phyloP scores from a whole-genome alignment of 2,329 filamentous ascomycete genomes.

The Alternaria triticina region DNA sequence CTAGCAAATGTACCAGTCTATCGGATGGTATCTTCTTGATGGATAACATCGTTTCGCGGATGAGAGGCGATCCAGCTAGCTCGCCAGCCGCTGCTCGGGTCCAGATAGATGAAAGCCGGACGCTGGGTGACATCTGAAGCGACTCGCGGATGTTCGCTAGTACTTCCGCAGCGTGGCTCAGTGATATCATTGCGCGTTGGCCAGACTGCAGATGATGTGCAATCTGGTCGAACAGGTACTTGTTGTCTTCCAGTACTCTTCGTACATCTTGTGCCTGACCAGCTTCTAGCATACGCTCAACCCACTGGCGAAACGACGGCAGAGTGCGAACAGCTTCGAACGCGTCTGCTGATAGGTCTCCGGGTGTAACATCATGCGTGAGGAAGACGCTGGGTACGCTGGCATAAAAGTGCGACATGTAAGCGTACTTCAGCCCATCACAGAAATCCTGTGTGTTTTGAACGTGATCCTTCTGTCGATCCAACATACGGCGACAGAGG shows the following conservation, averaged over 20 bases:
- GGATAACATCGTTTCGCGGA: conserved; percentile 62
- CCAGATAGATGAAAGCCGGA: conserved; percentile 61
- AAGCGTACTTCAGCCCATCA: conserved; percentile 75
- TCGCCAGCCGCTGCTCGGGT: conserved; percentile 66
- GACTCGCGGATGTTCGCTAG: conserved; percentile 47
- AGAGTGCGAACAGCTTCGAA: conserved; percentile 71
- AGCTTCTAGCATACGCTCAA: conserved; percentile 51
- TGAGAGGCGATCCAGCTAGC: conserved; percentile 57
- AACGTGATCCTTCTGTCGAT: conserved; percentile 77
- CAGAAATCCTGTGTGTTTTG: conserved; percentile 77
- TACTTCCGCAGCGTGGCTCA: conserved; percentile 48
- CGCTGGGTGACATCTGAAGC: conserved; percentile 45
- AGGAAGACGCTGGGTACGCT: conserved; percentile 74
- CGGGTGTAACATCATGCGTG: conserved; percentile 41
- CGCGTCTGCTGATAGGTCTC: conserved; percentile 64
- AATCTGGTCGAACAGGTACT: conserved; percentile 58
- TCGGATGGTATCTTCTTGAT: conserved; percentile 67
- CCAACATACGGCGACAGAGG: conserved; percentile 68
- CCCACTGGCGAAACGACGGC: conserved; percentile 64
- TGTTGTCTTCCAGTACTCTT: conserved; percentile 66
- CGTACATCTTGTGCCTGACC: conserved; percentile 53
- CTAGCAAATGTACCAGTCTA: conserved; percentile 55
- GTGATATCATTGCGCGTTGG: conserved; percentile 48
- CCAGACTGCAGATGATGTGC: conserved; percentile 41
- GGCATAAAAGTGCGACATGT: conserved; percentile 86